phyloP scores from a whole-genome alignment of 2,329 filamentous ascomycete species.

The Didymella keratinophila region DNA sequence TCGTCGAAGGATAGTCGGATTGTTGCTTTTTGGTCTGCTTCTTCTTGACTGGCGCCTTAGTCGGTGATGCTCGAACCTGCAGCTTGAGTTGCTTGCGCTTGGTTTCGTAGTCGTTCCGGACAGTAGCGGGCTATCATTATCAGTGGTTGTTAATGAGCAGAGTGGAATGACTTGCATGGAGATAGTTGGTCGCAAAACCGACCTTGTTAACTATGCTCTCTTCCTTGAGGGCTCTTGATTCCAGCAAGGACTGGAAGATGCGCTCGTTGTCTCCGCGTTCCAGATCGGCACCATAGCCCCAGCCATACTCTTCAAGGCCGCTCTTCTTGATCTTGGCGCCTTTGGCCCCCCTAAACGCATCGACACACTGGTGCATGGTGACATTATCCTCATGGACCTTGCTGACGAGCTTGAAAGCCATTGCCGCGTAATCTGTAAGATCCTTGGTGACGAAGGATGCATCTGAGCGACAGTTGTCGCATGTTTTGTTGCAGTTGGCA shows the following conservation, averaged over 20 bases:
- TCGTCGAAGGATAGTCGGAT: conserved; percentile 67
- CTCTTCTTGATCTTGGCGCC: conserved; percentile 66
- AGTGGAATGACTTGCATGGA: conserved; percentile 61
- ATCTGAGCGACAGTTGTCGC: conserved; percentile 87
- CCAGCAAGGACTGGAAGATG: conserved; percentile 78
- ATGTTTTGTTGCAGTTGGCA: conserved; percentile 74
- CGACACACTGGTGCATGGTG: conserved; percentile 76
- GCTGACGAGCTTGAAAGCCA: conserved; percentile 73
- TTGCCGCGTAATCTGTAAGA: conserved; percentile 76
- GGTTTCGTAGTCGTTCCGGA: conserved; percentile 55
- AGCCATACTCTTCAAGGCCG: conserved; percentile 61
- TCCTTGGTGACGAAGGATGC: conserved; percentile 76
- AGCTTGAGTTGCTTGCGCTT: conserved; percentile 55
- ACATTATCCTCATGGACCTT: conserved; percentile 66
- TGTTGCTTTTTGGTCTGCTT: conserved; percentile 43
- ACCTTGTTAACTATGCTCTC: conserved; percentile 69
- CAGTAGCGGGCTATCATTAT: conserved; percentile 52
- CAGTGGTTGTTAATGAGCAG: conserved; percentile 14
- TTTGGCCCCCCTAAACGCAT: conserved; percentile 78
- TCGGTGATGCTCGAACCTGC: conserved; percentile 61
- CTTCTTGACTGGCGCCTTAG: conserved; percentile 41
- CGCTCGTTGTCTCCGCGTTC: conserved; percentile 81
- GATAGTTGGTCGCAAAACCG: conserved; percentile 78
- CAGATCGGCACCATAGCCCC: conserved; percentile 72
- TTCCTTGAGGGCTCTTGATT: conserved; percentile 77